phyloP scores from a whole-genome alignment of 1,284 basidiomycete species.

The Rhodotorula sp. region DNA sequence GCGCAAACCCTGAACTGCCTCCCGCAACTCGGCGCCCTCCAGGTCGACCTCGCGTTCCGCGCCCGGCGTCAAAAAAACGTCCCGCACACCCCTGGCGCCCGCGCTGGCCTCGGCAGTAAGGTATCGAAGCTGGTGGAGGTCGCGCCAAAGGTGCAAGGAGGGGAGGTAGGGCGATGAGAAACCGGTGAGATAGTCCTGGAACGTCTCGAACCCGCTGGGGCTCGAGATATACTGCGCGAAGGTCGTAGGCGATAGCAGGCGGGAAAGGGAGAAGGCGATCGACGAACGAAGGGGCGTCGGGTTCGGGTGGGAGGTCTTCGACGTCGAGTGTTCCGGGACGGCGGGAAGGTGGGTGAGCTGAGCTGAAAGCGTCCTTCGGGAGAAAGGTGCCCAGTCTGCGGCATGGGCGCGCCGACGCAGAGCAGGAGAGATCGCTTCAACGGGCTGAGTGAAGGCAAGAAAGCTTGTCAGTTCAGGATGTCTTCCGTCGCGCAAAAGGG shows the following conservation, averaged over 20 bases:
- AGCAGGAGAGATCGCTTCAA: no score
- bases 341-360: slow-evolving; percentile 1
- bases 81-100: slow-evolving; percentile 16
- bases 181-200: slow-evolving; percentile 20
- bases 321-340: not conserved
- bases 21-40: not conserved
- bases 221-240: slow-evolving; percentile 14
- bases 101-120: not conserved
- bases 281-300: slow-evolving; percentile 6
- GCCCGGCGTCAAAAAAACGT: slow-evolving; percentile 10
- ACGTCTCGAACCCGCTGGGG: slow-evolving; percentile 6
- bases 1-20: slow-evolving; percentile 7
- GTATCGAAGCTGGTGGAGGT: slow-evolving; percentile 6
- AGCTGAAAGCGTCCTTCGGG: not conserved
- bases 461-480: no score
- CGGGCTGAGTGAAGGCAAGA: no score
- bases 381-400: not conserved
- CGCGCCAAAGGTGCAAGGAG: slow-evolving; percentile 17
- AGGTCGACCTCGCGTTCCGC: slow-evolving; percentile 10
- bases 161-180: slow-evolving; percentile 6
- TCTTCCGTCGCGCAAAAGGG: no score
- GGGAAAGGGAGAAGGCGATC: slow-evolving; percentile 23
- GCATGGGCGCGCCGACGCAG: no score
- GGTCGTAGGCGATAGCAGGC: slow-evolving; percentile 12
- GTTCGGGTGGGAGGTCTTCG: slow-evolving; percentile 6